A percentile compares a stretch with the other conserved stretches of the same genome.
These are phyloP conservation scores for Plasmodium gaboni DNA, from an alignment of 169 alveolate species.

Conservation along the genomic window DNA sequence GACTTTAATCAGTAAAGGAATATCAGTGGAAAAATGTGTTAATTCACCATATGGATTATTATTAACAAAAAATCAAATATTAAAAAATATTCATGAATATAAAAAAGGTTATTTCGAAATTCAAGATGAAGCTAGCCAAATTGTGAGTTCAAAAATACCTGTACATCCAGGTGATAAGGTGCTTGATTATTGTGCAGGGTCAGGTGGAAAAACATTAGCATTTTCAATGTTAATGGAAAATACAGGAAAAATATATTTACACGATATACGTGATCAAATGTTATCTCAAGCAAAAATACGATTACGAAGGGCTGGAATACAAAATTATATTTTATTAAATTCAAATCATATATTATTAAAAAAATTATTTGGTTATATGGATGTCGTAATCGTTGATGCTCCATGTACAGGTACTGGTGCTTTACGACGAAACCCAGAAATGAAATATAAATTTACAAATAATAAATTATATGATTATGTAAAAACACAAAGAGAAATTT, in stretches of 20 bases:
- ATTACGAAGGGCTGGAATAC: constrained; percentile 93
- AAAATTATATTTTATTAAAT: constrained; percentile 88
- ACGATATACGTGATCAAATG: constrained; percentile 86
- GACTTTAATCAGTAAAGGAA: constrained; percentile 86
- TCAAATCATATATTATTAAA: constrained; percentile 80
- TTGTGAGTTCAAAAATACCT: constrained; percentile 87
- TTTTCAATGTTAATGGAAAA: constrained; percentile 92
- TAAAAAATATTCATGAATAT: constrained; percentile 91
- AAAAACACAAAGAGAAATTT: constrained; percentile 85
- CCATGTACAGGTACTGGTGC: constrained; percentile 97
- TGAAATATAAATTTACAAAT: constrained; percentile 90
- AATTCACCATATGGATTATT: constrained; percentile 91
- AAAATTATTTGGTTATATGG: constrained; percentile 88
- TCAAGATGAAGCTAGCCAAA: constrained; percentile 94
- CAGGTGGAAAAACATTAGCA: constrained; percentile 95
- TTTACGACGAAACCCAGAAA: constrained; percentile 94
- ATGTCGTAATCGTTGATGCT: constrained; percentile 94
- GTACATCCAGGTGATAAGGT: constrained; percentile 93
- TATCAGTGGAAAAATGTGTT: constrained; percentile 88
- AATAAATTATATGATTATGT: constrained; percentile 78
- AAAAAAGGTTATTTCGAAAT: constrained; percentile 93
- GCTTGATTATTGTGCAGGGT: constrained; percentile 95
- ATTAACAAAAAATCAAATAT: constrained; percentile 83
- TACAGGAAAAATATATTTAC: constrained; percentile 92
- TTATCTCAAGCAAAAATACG: constrained; percentile 91